These are phyloP conservation scores for Cystofilobasidium capitatum DNA, from an alignment of 768 basidiomycete genomes.

Conservation along the genomic window DNA sequence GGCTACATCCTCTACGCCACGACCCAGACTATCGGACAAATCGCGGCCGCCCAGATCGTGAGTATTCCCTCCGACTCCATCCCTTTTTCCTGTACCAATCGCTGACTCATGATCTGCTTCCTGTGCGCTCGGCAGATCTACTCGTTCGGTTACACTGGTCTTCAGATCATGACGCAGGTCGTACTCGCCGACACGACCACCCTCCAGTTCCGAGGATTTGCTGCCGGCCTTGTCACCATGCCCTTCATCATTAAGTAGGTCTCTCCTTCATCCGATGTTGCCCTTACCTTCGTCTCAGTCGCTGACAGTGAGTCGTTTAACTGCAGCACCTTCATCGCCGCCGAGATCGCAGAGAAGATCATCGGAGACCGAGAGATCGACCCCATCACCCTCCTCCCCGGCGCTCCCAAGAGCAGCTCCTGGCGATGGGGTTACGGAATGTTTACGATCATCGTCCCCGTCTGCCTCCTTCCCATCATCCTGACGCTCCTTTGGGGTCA, in stretches of 20 bases:
- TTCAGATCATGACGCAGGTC: conserved; percentile 32
- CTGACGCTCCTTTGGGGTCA: conserved; percentile 40
- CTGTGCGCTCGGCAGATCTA: conserved; percentile 46
- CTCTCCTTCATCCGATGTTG: conserved; percentile 27
- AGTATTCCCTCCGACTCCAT: conserved; percentile 47
- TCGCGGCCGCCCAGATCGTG: conserved; percentile 34
- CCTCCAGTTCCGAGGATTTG: conserved; percentile 40
- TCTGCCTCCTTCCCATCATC: conserved; percentile 38
- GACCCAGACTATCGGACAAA: conserved; percentile 33
- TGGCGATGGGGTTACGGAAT: conserved; percentile 43
- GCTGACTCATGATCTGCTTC: not conserved
- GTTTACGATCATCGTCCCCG: conserved; percentile 39
- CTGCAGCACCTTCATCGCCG: conserved; percentile 39
- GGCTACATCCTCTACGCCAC: conserved; percentile 35
- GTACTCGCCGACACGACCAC: conserved; percentile 42
- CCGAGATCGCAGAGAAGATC: conserved; percentile 39
- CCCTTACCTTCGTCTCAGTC: conserved; percentile 32
- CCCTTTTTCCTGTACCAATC: conserved; percentile 27
- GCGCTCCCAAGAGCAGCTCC: not conserved
- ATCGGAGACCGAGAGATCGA: too few relatives aligned
- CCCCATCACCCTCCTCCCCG: not conserved
- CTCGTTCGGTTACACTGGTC: conserved; percentile 43
- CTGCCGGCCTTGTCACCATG: conserved; percentile 7
- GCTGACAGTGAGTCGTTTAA: conserved; percentile 32
- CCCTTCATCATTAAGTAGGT: conserved; percentile 28